Evolutionary conservation across 371 early-diverging fungal species (phyloP), one percentile per base, ranked within the genome.

Genomic region (Mucor velutinosus): DNA sequence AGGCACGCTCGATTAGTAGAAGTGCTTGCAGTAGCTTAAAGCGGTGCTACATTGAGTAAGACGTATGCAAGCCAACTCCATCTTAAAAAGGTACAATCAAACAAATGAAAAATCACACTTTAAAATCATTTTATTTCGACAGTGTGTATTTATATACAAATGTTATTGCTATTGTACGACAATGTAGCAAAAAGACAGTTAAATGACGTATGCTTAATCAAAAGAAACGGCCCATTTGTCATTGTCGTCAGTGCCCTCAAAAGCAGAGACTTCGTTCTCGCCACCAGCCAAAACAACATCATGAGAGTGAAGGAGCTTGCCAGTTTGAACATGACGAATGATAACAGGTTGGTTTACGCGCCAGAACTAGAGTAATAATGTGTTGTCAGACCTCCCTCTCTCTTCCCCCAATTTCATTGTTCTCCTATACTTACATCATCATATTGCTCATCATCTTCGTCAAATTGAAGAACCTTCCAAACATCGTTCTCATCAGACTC

Each of bases 401-500:
- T 30, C 30, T 30, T 1, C 4, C 6, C 8, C 7, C 19, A 51
- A 21, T 29, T 57, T 11, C 29, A 45, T n/a, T 23, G 7, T n/a
- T 12, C 14, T 14, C 21, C 23, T n/a, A 57, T 30, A 58, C 15
- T 60, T 27, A 41, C 64, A 60, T 63, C 73, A 57, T 80, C 80
- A 30, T 82, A 77, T 30, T 75, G 79, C 10, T 80, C 67, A n/a
- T 69, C 59, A 45, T 68, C 73, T 51, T 68, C 65, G 29, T 69
- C 73, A 33, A 58, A 55, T 59, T 80, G 78, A 47, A 86, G 80
- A 32, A 89, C 75, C 7, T 76, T 59, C 90, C 90, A 90, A 57
- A 83, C 65, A 63, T 90, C 90, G 64, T 89, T 89, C 25, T 85
- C 77, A 65, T 90, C 89, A 17, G 77, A 73, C 7, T 65, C 57